These are phyloP conservation scores for Phytopythium aichiense DNA, from an alignment of 352 stramenopile species.

Conservation along the genomic window DNA sequence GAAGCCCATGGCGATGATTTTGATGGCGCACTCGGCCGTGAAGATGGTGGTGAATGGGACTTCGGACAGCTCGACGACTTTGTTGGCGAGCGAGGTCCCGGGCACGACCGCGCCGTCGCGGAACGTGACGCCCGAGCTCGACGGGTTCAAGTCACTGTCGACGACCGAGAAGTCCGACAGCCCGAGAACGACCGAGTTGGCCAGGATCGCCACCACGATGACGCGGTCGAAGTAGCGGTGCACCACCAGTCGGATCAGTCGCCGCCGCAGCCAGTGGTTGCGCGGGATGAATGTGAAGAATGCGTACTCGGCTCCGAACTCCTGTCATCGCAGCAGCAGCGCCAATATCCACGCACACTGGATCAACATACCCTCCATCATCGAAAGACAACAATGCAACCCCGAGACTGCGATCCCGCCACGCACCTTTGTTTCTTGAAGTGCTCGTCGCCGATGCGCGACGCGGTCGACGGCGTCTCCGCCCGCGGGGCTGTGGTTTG, in stretches of 20 bases:
- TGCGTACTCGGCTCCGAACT: slow-evolving; percentile 42
- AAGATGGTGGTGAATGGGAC: slow-evolving; percentile 88
- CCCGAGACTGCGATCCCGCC: not conserved
- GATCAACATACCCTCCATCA: not conserved
- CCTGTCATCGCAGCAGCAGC: slow-evolving; percentile 8
- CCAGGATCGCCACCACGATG: slow-evolving; percentile 83
- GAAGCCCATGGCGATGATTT: slow-evolving; percentile 88
- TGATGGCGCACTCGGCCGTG: slow-evolving; percentile 83
- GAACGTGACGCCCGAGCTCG: slow-evolving; percentile 39
- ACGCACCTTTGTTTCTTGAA: slow-evolving; percentile 3
- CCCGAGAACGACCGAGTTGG: slow-evolving; percentile 86
- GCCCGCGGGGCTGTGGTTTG: not conserved
- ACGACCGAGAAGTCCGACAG: slow-evolving; percentile 82
- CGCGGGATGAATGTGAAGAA: slow-evolving; percentile 41
- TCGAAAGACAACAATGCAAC: not conserved
- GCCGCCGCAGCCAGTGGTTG: slow-evolving; percentile 39
- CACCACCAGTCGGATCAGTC: slow-evolving; percentile 43
- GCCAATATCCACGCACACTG: too few species aligned
- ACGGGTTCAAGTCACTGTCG: slow-evolving; percentile 54
- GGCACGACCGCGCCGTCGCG: slow-evolving; percentile 29
- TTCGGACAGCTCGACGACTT: slow-evolving; percentile 68
- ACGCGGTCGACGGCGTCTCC: not conserved
- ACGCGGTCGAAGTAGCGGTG: slow-evolving; percentile 79
- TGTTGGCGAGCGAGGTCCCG: slow-evolving; percentile 46
- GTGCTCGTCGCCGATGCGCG: slow-evolving; percentile 4